Evolutionary conservation across 805 yeast species (phyloP).

Genomic region (Phaffomyces opuntiae): DNA sequence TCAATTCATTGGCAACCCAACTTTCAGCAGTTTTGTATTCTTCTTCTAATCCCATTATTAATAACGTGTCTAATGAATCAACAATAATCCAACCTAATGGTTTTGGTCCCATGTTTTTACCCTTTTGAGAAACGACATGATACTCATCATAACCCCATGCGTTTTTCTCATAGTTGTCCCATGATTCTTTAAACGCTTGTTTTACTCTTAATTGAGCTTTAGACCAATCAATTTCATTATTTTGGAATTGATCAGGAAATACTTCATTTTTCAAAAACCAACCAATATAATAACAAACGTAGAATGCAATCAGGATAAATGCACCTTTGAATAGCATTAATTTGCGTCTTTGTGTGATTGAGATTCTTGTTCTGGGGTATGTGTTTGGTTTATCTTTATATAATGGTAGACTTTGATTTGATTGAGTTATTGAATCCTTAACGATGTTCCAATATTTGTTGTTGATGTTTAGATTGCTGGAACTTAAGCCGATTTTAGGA

Average conservation of each 20-base stretch:
- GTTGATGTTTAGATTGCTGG: not conserved
- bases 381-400: constrained; percentile 45
- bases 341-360: constrained; percentile 9
- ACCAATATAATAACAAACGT: constrained; percentile 31
- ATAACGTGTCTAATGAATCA: constrained; percentile 77
- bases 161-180: constrained; percentile 66
- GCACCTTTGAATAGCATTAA: constrained; percentile 39
- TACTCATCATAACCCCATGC: constrained; percentile 87
- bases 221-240: constrained; percentile 32
- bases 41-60: constrained; percentile 56
- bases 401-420: constrained; percentile 30
- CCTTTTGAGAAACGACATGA: constrained; percentile 54
- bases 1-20: constrained; percentile 69
- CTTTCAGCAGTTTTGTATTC: constrained; percentile 57
- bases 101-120: constrained; percentile 66
- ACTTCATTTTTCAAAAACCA: constrained; percentile 15
- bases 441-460: constrained; percentile 19
- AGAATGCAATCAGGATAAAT: constrained; percentile 33
- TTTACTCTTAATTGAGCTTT: constrained; percentile 46
- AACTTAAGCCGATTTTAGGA: not conserved
- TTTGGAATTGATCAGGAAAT: constrained; percentile 1
- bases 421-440: constrained; percentile 7
- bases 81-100: constrained; percentile 94
- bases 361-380: not conserved
- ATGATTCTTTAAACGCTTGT: constrained; percentile 63